A percentile compares a stretch with the other conserved stretches of the same genome.
These are phyloP conservation scores for Lyophyllum atratum DNA, from an alignment of 768 basidiomycete species.

Conservation along the genomic window DNA sequence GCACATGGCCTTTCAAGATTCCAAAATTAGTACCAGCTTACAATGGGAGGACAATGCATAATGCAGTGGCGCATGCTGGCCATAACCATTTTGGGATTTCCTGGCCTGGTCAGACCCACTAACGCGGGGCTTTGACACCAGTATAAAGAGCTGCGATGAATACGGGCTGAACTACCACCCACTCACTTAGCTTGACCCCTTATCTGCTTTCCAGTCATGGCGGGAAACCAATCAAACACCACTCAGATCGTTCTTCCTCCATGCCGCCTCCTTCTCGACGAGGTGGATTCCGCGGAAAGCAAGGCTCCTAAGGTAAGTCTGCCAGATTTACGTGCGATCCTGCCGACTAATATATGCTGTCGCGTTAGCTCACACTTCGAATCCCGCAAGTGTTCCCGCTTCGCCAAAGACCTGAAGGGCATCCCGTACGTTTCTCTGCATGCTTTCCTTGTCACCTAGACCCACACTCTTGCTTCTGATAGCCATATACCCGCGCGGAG, in stretches of 20 bases:
- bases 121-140: not conserved
- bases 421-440: not conserved
- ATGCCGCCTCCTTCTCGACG: not conserved
- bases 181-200: not conserved
- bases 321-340: not conserved
- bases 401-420: not conserved
- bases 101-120: not conserved
- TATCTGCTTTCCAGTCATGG: not conserved
- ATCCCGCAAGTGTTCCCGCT: not conserved
- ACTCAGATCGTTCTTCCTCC: not conserved
- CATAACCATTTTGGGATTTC: not conserved
- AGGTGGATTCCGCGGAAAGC: not conserved
- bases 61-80: not conserved
- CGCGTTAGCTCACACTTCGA: not conserved
- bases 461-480: not conserved
- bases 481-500: not conserved
- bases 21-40: not conserved
- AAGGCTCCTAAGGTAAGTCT: not conserved
- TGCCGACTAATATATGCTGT: not conserved
- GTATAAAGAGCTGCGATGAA: not conserved
- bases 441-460: not conserved
- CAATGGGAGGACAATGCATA: constrained; percentile 1
- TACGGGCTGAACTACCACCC: not conserved
- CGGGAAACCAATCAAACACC: not conserved
- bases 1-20: not conserved